A percentile compares a stretch with the other conserved stretches of the same genome.
These are phyloP conservation scores for Graphilbum ipis-grandicollis DNA, from an alignment of 2,329 filamentous ascomycete genomes.

Conservation along the genomic window DNA sequence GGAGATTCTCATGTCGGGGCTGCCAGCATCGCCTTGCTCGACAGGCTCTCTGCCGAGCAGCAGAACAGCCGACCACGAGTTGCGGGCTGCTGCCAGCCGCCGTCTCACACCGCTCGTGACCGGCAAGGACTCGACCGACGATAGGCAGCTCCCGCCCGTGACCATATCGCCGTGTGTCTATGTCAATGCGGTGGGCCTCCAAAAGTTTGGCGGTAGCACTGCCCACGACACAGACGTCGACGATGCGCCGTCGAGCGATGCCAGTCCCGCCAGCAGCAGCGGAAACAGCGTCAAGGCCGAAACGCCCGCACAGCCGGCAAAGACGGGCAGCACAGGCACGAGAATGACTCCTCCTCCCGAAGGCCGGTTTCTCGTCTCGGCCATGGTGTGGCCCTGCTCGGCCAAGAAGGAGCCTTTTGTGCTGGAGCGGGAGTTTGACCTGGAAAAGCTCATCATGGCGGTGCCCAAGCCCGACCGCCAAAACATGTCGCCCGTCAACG, in stretches of 20 bases:
- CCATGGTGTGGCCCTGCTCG: constrained; percentile 23
- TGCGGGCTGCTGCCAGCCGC: background rate
- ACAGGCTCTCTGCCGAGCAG: too few species aligned
- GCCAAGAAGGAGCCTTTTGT: constrained; percentile 25
- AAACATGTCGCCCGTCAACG: constrained; percentile 3
- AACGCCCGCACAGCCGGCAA: background rate
- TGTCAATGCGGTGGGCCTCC: constrained; percentile 5
- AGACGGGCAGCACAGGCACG: background rate
- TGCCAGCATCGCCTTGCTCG: constrained; percentile 1
- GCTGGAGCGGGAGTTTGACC: constrained; percentile 31
- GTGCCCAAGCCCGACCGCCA: constrained; percentile 18
- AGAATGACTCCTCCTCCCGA: constrained; percentile 2
- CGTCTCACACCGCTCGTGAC: constrained; percentile 6
- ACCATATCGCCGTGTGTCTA: constrained; percentile 8
- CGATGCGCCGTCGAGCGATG: background rate
- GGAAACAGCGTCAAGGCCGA: background rate
- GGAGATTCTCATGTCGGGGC: constrained; percentile 6
- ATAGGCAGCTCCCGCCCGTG: background rate
- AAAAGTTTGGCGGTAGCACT: too few species aligned
- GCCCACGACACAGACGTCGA: background rate
- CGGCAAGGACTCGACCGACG: background rate
- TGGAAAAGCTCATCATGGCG: constrained; percentile 27
- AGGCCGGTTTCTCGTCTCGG: constrained; percentile 20
- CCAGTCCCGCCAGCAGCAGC: background rate
- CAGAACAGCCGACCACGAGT: background rate